Evolutionary conservation across 495 filamentous ascomycete species (phyloP), one percentile per base, ranked within the genome.

Genomic region (Aspergillus heteromorphus): DNA sequence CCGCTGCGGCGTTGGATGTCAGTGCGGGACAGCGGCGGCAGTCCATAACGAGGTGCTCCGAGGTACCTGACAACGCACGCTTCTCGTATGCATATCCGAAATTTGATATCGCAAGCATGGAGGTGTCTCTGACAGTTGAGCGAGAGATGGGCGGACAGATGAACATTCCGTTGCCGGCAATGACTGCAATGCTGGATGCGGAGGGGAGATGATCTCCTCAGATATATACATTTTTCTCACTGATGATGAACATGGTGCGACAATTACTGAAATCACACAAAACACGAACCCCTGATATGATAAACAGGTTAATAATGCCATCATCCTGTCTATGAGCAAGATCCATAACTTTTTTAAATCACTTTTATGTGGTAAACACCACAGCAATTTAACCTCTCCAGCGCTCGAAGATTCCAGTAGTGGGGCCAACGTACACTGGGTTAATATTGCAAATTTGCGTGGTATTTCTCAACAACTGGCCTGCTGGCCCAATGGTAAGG

Each of bases 401-500:
- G n/a, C n/a, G n/a, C n/a, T n/a, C n/a, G n/a, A n/a, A n/a, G n/a
- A 34, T 14, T 34, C 31, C 4, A 11, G 31, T 10, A 5, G 31
- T 34, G 31, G 8, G 8, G 9, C 31, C 11, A 2, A 34, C 13
- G 2, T 11, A 34, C 8, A 11, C 31, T 34, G 2, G 13, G 8
- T 11, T 4, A 38, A 14, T 38, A 38, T 13, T 5, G 11, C 34
- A 38, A 9, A 38, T 14, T 14, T 38, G 5, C n/a, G 13, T 4
- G 4, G 2, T 11, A 14, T 36, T 11, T 2, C 9, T 38, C 34
- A 38, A 38, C 34, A 38, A n/a, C 13, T 14, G 70, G 63, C 71
- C 72, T 63, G 72, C 73, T 83, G 77, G 80, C 79, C 77, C 78
- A 84, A 84, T 84, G 81, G 81, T 77, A 84, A 84, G 81, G 80